Conservation (phyloP, 179 eudicot species). For the Nepenthes alata region DNA sequence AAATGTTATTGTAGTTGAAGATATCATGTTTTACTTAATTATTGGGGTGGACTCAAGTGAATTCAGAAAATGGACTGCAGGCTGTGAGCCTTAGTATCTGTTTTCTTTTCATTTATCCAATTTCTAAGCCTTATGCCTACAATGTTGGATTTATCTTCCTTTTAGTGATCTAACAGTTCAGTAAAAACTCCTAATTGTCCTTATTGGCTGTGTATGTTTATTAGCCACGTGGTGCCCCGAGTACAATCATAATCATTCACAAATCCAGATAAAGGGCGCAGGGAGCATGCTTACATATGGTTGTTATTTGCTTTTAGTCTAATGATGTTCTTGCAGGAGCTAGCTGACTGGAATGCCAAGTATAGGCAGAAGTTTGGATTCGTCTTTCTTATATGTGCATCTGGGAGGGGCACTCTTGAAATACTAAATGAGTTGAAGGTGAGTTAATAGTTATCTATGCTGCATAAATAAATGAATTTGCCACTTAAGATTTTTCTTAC, state of each 20-base stretch:
- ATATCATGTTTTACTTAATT: background rate
- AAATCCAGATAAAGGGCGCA: background rate
- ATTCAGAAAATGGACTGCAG: background rate
- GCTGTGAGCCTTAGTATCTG: too few relatives aligned
- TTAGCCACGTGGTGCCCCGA: background rate
- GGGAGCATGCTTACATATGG: background rate
- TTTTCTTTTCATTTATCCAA: too few relatives aligned
- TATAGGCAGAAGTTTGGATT: slow-evolving; percentile 75
- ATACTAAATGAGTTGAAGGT: slow-evolving; percentile 83
- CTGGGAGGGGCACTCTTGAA: slow-evolving; percentile 80
- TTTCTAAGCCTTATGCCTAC: too few relatives aligned
- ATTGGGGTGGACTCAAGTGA: background rate
- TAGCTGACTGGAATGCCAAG: slow-evolving; percentile 58
- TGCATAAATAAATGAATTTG: background rate
- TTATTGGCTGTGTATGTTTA: background rate
- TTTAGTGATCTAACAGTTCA: too few relatives aligned
- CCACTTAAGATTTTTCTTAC: too few relatives aligned
- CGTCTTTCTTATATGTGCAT: slow-evolving; percentile 83
- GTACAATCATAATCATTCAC: background rate
- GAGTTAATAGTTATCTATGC: slow-evolving; percentile 1
- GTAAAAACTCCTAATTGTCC: too few relatives aligned
- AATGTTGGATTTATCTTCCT: too few relatives aligned
- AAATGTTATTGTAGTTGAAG: background rate
- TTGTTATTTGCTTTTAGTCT: background rate
- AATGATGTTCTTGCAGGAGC: slow-evolving; percentile 39